Percentiles rank a stretch among this genome's conserved stretches.
phyloP scores from a whole-genome alignment of 257 asterid genomes.

The Linderniella brevidens region DNA sequence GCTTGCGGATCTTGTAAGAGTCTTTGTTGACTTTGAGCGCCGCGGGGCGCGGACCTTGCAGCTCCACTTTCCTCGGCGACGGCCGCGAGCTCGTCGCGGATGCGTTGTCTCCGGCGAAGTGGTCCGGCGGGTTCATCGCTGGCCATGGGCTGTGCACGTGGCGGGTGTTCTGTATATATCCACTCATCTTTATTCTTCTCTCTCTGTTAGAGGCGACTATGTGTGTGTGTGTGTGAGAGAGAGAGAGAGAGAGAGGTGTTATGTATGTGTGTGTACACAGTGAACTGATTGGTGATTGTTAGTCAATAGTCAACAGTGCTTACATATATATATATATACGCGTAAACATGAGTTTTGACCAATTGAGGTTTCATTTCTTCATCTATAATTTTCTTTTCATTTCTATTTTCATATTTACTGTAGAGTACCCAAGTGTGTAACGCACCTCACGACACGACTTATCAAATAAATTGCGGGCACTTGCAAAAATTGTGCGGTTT shows the following conservation, averaged over 20 bases:
- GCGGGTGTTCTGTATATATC: neutral
- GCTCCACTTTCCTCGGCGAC: slow-evolving; percentile 40
- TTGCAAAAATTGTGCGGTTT: too few relatives aligned
- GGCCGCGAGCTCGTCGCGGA: slow-evolving; percentile 17
- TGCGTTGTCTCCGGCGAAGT: slow-evolving; percentile 19
- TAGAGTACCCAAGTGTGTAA: too few relatives aligned
- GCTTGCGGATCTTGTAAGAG: slow-evolving; percentile 73
- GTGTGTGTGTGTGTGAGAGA: slow-evolving; percentile 8
- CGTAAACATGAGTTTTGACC: too few relatives aligned
- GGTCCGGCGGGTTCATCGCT: slow-evolving; percentile 38
- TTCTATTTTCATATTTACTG: too few relatives aligned
- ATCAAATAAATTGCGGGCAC: too few relatives aligned
- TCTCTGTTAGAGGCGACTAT: slow-evolving; percentile 9
- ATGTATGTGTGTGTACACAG: too few relatives aligned
- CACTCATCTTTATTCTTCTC: slow-evolving; percentile 1
- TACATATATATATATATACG: too few relatives aligned
- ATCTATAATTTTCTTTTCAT: too few relatives aligned
- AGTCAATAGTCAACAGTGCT: too few relatives aligned
- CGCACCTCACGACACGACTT: too few relatives aligned
- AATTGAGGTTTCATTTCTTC: too few relatives aligned
- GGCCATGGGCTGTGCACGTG: slow-evolving; percentile 13
- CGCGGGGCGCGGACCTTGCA: slow-evolving; percentile 85
- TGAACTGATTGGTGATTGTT: too few relatives aligned
- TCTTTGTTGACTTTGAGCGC: slow-evolving; percentile 77
- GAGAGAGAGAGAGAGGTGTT: neutral